phyloP scores from a whole-genome alignment of 768 basidiomycete species.

The Naematelia aurantialba region DNA sequence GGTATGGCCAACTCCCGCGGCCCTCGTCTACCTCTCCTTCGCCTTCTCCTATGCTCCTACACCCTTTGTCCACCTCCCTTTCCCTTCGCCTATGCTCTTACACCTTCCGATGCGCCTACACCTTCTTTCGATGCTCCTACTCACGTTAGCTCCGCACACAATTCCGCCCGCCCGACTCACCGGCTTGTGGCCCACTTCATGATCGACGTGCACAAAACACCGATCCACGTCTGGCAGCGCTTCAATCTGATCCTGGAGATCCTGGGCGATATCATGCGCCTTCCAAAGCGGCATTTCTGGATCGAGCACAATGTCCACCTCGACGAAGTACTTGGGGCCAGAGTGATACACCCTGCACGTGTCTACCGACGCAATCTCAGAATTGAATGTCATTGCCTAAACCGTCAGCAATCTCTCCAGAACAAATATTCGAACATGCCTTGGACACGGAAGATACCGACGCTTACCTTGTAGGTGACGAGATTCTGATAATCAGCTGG shows the following conservation, averaged over 20 bases:
- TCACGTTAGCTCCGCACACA: slow-evolving; percentile 1
- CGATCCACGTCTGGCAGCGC: slow-evolving; percentile 82
- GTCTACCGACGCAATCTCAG: slow-evolving; percentile 80
- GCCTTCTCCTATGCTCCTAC: neutral
- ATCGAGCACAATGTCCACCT: slow-evolving; percentile 83
- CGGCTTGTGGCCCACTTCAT: slow-evolving; percentile 78
- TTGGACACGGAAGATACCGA: neutral
- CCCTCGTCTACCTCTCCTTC: no score
- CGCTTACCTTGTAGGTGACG: slow-evolving; percentile 71
- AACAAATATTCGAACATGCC: no score
- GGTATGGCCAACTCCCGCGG: no score
- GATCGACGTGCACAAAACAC: slow-evolving; percentile 92
- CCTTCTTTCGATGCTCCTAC: slow-evolving; percentile 39
- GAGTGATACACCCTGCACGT: slow-evolving; percentile 86
- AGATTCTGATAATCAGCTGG: slow-evolving; percentile 82
- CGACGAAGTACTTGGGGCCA: slow-evolving; percentile 73
- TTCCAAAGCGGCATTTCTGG: slow-evolving; percentile 80
- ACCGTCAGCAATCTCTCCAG: no score
- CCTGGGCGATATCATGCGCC: slow-evolving; percentile 50
- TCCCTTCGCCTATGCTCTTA: neutral
- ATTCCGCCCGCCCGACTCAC: slow-evolving; percentile 47
- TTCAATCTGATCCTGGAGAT: slow-evolving; percentile 66
- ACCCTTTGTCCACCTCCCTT: neutral
- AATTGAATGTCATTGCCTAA: slow-evolving; percentile 72
- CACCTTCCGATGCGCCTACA: slow-evolving; percentile 5